Percentiles rank a stretch among this genome's conserved stretches.
These are phyloP conservation scores for Haematococcus sp. DNA, from an alignment of 139 green algal species.

Conservation along the genomic window DNA sequence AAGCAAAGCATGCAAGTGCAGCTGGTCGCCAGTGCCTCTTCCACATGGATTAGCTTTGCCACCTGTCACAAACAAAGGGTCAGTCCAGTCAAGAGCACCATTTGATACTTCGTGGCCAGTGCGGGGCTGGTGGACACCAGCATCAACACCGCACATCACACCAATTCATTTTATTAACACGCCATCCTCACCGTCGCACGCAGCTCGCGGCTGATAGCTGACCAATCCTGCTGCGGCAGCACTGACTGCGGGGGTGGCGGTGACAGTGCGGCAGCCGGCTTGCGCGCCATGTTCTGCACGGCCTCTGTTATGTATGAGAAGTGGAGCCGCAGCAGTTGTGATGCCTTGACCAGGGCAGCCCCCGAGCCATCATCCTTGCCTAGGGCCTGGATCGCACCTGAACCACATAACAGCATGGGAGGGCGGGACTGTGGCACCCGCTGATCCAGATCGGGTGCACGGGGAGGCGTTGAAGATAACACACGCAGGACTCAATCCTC, in stretches of 20 bases:
- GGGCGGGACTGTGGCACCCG: not conserved
- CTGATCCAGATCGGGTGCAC: not conserved
- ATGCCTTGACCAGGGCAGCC: slow-evolving; percentile 3
- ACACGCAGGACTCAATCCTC: too few relatives aligned
- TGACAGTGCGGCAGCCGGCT: not conserved
- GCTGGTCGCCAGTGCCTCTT: slow-evolving; percentile 29
- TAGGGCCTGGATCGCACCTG: not conserved
- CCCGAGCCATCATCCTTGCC: slow-evolving; percentile 19
- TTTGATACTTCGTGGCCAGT: too few relatives aligned
- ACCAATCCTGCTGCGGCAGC: not conserved
- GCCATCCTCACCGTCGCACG: slow-evolving; percentile 13
- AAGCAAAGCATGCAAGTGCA: slow-evolving; percentile 43
- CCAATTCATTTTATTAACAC: too few relatives aligned
- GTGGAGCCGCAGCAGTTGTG: slow-evolving; percentile 26
- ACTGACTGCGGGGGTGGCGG: not conserved
- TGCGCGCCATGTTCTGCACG: slow-evolving; percentile 25
- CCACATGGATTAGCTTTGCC: slow-evolving; percentile 31
- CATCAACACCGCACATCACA: not conserved
- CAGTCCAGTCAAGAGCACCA: too few relatives aligned
- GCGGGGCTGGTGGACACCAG: too few relatives aligned
- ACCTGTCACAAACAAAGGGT: too few relatives aligned
- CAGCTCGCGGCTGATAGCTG: slow-evolving; percentile 10
- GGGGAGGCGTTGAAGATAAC: not conserved
- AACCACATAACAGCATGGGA: not conserved
- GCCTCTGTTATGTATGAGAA: slow-evolving; percentile 38